Evolutionary conservation across 768 basidiomycete genomes (phyloP), one percentile per base, ranked within the genome.

Genomic region (Zangia roseola): DNA sequence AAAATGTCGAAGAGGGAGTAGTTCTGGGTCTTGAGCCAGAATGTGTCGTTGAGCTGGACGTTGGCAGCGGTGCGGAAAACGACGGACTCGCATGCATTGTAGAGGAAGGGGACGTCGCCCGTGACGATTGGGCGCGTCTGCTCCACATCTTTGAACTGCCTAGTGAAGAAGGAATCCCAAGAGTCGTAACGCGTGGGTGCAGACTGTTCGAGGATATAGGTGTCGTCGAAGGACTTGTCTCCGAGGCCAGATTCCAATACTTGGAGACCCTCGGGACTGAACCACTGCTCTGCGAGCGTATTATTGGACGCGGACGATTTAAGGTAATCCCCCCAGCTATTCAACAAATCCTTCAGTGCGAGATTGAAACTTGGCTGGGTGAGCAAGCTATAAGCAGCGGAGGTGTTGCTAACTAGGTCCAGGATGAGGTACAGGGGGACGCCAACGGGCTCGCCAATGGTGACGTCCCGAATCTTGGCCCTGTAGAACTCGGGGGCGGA

Each of bases 1-100:
- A 84, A 73, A 69, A 83, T 80, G 58, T 82, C 72, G n/a, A 58
- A 45, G 43, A 84, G 75, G 3, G 81, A 83, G 64, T 84, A 84
- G 0, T 74, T 71, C 54, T 83, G 69, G 6, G 67, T 74, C 55
- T 84, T 84, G 62, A 82, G 60, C 80, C 80, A 84, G 63, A 84
- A 83, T 19, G 56, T 58, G 44, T 81, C 79, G 10, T 63, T 57
- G 3, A 55, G 57, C 31, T 76, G 53, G 41, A 80, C 72, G 34
- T 76, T 54, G 23, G 36, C 19, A 65, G 49, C 69, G 62, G 16
- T 41, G 36, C 42, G 42, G 58, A 77, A 73, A 10, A 75, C 54
- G 8, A 62, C 71, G 23, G 77, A 78, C 55, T 85, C 83, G 71
- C 82, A 84, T 2, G 76, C 70, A 57, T 71, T 77, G 52, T 64